Base-by-base conservation (phyloP, 305 asterid genomes). In the Plantago coronopus region DNA sequence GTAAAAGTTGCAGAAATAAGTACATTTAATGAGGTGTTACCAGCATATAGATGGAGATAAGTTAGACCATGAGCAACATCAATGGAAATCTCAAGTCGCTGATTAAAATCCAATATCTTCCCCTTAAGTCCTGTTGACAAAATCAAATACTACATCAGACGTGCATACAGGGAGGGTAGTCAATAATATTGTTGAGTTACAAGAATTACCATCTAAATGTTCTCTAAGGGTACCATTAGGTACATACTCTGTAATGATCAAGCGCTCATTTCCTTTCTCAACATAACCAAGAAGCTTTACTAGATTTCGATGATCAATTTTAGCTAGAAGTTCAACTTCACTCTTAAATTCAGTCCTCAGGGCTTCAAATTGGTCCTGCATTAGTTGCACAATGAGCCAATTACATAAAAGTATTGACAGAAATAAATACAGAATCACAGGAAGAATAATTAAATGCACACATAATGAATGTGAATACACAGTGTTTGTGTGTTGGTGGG, bases 171-270 rank as follows among this genome's bases (percentile, higher is more conserved):
- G 53, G 48, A 43, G 19, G 20, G 18, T 51, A 37, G 63, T 61
- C 49, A 59, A 18, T 37, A 21, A 54, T 9, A 31, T 62, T 31
- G 23, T 29, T 22, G 58, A 68, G 73, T 66, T 23, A 62, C 63
- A 68, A 48, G 74, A 37, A 55, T 70, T 85, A 93, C 99, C 99
- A 67, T 93, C 99, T 44, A 93, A 77, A 78, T 89, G 95, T 69
- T 94, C 97, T 79, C 99, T 80, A 57, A 94, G 96, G 64, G 94
- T 89, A 71, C 99, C 97, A 53, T 94, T 94, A 29, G 97, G 85
- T 48, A 94, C 96, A 71, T 72, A 89, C 78, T 94, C 96, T n/a
- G 97, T 89, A 67, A 94, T 85, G 66, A 94, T 79, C 63, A 94
- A 75, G 62, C 96, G 95, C 34, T 94, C 99, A 22, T 70, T 77